Evolutionary conservation across 2,329 filamentous ascomycete species (phyloP).

Genomic region (Colletotrichum scovillei): DNA sequence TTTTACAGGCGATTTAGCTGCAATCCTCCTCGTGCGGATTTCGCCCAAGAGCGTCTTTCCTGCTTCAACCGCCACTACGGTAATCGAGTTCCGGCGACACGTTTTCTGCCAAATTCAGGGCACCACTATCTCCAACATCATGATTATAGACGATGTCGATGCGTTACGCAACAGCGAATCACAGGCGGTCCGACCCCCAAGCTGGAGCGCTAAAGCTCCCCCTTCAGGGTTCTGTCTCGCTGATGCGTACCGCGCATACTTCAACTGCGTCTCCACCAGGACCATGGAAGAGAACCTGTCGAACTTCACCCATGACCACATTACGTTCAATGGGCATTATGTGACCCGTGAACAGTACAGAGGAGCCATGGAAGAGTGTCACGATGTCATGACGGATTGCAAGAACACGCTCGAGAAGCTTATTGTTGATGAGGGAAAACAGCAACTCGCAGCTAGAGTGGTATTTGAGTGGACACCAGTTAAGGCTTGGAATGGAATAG

Average conservation of each 20-base stretch:
- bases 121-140: background rate
- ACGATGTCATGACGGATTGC: slow-evolving; percentile 42
- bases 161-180: background rate
- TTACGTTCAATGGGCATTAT: slow-evolving; percentile 43
- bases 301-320: slow-evolving; percentile 40
- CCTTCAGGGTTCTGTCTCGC: background rate
- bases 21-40: background rate
- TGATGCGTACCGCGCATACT: slow-evolving; percentile 42
- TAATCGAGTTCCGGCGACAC: background rate
- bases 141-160: background rate
- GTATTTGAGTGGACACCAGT: slow-evolving; percentile 44
- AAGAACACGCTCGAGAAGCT: slow-evolving; percentile 40
- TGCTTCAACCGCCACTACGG: background rate
- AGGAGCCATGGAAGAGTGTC: slow-evolving; percentile 42
- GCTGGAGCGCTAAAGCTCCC: background rate
- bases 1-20: background rate
- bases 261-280: slow-evolving; percentile 44
- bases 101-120: background rate
- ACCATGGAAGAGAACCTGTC: slow-evolving; percentile 42
- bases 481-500: slow-evolving; percentile 39
- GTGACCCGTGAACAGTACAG: slow-evolving; percentile 41
- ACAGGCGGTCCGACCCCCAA: background rate
- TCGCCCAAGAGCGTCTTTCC: background rate
- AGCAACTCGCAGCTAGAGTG: slow-evolving; percentile 45
- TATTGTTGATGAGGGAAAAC: slow-evolving; percentile 44